Percentiles rank a stretch among this genome's conserved stretches.
Evolutionary conservation across 208 protist species (phyloP).

Genomic region (Wallacemonas sp.): DNA sequence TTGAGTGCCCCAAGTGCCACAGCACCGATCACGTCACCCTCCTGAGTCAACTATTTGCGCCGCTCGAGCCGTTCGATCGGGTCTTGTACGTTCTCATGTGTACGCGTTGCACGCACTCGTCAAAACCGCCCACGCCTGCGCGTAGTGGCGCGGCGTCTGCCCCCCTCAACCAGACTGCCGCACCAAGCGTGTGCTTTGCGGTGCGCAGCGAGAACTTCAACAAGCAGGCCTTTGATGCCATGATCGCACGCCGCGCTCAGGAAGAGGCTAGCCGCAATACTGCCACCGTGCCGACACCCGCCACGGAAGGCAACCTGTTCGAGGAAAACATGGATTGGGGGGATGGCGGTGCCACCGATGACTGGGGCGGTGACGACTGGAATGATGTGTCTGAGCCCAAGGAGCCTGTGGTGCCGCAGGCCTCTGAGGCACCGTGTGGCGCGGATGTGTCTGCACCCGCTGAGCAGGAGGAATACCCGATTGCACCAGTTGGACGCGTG

Average conservation of each 20-base stretch:
- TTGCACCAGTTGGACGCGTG: constrained; percentile 27
- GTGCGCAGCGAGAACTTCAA: constrained; percentile 84
- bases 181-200: constrained; percentile 64
- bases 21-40: constrained; percentile 49
- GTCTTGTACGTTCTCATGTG: constrained; percentile 84
- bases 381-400: neutral
- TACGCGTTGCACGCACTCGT: constrained; percentile 27
- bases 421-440: neutral
- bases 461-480: constrained; percentile 11
- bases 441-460: neutral
- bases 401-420: neutral
- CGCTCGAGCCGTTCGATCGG: constrained; percentile 74
- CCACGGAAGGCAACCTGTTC: constrained; percentile 33
- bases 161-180: neutral
- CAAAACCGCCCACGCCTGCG: neutral
- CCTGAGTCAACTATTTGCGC: constrained; percentile 76
- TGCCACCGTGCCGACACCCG: neutral
- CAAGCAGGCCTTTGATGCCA: constrained; percentile 31
- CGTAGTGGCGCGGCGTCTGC: neutral
- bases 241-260: constrained; percentile 7
- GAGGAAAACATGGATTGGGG: constrained; percentile 48
- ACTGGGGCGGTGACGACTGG: constrained; percentile 32
- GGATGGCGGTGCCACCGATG: constrained; percentile 29
- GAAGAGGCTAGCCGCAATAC: neutral
- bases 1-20: constrained; percentile 79